Evolutionary conservation across 139 green algal genomes (phyloP).

Genomic region (Yamagishiella unicocca): DNA sequence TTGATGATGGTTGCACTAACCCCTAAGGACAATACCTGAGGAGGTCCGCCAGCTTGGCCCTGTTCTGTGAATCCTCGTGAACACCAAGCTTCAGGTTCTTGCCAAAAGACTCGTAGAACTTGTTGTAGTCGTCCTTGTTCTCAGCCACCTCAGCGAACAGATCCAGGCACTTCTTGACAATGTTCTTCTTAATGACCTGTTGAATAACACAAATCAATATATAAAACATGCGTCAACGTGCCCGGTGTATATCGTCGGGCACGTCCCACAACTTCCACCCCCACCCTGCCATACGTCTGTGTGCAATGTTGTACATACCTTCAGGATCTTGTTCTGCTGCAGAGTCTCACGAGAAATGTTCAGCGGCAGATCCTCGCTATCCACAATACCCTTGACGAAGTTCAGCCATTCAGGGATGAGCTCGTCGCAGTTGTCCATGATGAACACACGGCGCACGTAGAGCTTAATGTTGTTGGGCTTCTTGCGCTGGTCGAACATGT

Average conservation of each 20-base stretch:
- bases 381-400: conserved; percentile 99
- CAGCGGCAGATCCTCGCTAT: conserved; percentile 98
- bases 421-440: conserved; percentile 99
- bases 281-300: too few species aligned
- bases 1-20: too few species aligned
- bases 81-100: conserved; percentile 99
- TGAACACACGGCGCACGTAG: conserved; percentile 99
- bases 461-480: conserved; percentile 99
- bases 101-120: conserved; percentile 99
- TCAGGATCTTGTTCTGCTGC: conserved; percentile 99
- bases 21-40: too few species aligned
- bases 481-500: conserved; percentile 98
- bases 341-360: conserved; percentile 99
- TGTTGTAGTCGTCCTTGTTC: conserved; percentile 99
- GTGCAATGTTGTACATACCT: too few species aligned
- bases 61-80: conserved; percentile 97
- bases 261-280: too few species aligned
- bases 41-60: conserved; percentile 98
- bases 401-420: conserved; percentile 96
- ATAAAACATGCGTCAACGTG: not conserved
- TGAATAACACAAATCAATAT: not conserved
- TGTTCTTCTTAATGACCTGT: conserved; percentile 99
- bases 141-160: conserved; percentile 97
- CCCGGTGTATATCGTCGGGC: conserved; percentile 86
- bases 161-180: conserved; percentile 99